Evolutionary conservation across 140 eudicot species (phyloP).

Genomic region (Stevia rebaudiana): DNA sequence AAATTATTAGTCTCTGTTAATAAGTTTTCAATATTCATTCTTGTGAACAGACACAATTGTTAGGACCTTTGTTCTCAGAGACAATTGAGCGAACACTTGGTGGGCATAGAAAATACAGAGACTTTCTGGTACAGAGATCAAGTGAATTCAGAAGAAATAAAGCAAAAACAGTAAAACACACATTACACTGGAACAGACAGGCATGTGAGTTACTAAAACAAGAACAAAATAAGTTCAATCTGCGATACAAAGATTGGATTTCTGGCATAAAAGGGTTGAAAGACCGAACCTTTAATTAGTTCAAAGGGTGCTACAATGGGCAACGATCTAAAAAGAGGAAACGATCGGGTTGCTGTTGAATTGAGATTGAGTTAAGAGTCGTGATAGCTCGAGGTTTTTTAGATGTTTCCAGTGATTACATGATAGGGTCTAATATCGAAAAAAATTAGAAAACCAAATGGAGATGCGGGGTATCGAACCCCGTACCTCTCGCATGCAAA

Average conservation of each 20-base stretch:
- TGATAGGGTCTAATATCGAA: too few relatives aligned
- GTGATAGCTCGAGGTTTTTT: not conserved
- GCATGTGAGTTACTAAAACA: not conserved
- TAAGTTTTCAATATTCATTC: not conserved
- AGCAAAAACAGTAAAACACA: not conserved
- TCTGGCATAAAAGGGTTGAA: not conserved
- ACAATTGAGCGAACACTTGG: slow-evolving; percentile 19
- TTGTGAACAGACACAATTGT: not conserved
- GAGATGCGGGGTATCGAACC: slow-evolving; percentile 94
- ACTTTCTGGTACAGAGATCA: not conserved
- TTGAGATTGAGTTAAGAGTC: not conserved
- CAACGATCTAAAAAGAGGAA: not conserved
- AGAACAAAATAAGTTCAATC: not conserved
- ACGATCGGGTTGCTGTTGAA: not conserved
- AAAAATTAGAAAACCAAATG: not conserved
- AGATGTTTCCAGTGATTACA: not conserved
- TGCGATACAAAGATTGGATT: not conserved
- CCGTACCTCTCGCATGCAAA: slow-evolving; percentile 95
- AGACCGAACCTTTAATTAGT: slow-evolving; percentile 9
- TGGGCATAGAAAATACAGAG: slow-evolving; percentile 6
- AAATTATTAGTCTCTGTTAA: not conserved
- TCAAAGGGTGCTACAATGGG: not conserved
- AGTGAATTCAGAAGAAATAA: slow-evolving; percentile 15
- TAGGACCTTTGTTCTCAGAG: slow-evolving; percentile 5
- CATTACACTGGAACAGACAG: not conserved